These are phyloP conservation scores for Wakefieldia striispora DNA, from an alignment of 768 basidiomycete species.

Conservation along the genomic window DNA sequence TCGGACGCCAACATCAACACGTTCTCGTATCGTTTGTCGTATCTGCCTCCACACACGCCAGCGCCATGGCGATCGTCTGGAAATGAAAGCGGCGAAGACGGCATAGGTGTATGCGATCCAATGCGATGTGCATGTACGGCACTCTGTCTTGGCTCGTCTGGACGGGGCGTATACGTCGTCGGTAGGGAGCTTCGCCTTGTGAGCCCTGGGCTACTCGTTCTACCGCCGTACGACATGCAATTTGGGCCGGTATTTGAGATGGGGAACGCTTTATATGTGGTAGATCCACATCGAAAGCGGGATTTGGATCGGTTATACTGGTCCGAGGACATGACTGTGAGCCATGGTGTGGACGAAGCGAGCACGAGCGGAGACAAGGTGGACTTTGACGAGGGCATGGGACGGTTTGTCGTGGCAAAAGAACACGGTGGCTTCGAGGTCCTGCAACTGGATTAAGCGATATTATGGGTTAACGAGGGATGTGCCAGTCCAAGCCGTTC, in stretches of 20 bases:
- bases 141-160: conserved; percentile 25
- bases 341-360: not conserved
- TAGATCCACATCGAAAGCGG: conserved; percentile 5
- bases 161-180: conserved; percentile 28
- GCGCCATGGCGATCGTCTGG: not conserved
- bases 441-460: conserved; percentile 18
- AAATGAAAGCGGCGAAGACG: not conserved
- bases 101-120: not conserved
- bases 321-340: not conserved
- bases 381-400: conserved; percentile 32
- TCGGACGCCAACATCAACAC: not conserved
- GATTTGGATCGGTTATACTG: not conserved
- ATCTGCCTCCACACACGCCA: conserved; percentile 8
- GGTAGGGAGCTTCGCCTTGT: conserved; percentile 24
- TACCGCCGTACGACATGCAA: conserved; percentile 31
- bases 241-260: conserved; percentile 27
- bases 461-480: not conserved
- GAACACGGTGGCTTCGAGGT: conserved; percentile 28
- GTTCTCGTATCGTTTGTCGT: conserved; percentile 23
- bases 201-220: conserved; percentile 21
- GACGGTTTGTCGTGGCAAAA: conserved; percentile 29
- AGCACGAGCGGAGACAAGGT: conserved; percentile 15
- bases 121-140: conserved; percentile 8
- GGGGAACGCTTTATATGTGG: conserved; percentile 16
- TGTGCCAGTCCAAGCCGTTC: not conserved